Evolutionary conservation across 2,329 filamentous ascomycete genomes (phyloP), one percentile per base, ranked within the genome.

Genomic region (Alternaria arborescens): DNA sequence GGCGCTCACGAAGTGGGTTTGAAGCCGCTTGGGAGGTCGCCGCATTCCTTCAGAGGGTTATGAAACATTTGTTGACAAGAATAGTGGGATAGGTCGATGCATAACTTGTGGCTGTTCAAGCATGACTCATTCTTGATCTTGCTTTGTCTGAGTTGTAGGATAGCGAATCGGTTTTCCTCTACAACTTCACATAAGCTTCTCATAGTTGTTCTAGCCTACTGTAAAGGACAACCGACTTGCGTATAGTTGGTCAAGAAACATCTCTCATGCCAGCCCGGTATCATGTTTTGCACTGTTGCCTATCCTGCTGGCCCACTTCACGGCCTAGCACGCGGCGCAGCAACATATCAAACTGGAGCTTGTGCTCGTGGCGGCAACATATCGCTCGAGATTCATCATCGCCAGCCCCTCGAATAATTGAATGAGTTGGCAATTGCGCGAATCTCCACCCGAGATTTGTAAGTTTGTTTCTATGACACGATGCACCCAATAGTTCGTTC

Each of bases 1-100:
- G 34, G 44, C 57, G 57, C 57, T 51, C 38, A 47, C n/a, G 40
- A 60, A 30, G 52, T 48, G 44, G 52, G 32, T 48, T 41, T 16
- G 36, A 42, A 34, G 52, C 40, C 42, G 30, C 32, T 40, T 20
- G 44, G 32, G 26, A 22, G 52, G 22, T 50, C 18, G 42, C 36
- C 30, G 38, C 30, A 40, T 55, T 48, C 44, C 52, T 55, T 43
- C 38, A 38, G 52, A 24, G 14, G 44, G 28, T 38, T 56, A 38
- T 51, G 57, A 47, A 60, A 50, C 57, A 20, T 36, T n/a, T 20
- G 14, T 50, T 12, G 26, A 28, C 2, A 18, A 20, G 18, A 56
- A 38, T 32, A 58, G 46, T 18, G 32, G 46, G 18, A 28, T 30
- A 51, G 12, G 52, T 4, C 4, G n/a, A 12, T 47, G 47, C 51